Conservation (phyloP, 169 alveolate species). For the Besnoitia besnoiti region DNA sequence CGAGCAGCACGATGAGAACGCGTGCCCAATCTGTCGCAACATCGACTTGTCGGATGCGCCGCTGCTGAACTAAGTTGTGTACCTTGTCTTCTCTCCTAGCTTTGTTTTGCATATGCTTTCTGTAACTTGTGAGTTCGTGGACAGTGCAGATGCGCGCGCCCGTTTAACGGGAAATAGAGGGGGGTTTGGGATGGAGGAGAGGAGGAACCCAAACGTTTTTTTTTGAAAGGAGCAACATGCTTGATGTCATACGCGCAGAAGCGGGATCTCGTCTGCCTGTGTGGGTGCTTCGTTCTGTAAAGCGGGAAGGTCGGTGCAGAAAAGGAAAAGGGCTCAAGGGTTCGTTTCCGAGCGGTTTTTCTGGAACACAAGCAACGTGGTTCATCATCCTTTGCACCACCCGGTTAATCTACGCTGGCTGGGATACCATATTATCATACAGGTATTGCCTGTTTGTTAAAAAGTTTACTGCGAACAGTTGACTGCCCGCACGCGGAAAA, state of each 20-base stretch:
- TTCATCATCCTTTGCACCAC: no score
- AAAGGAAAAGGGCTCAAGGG: background rate
- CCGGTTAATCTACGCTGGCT: no score
- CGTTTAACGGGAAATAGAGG: no score
- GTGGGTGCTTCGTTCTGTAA: background rate
- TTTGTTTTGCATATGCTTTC: background rate
- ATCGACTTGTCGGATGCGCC: slow-evolving; percentile 81
- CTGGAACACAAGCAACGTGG: background rate
- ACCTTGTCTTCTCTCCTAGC: background rate
- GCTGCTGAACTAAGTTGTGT: slow-evolving; percentile 68
- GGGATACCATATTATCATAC: no score
- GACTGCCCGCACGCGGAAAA: background rate
- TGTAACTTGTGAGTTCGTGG: background rate
- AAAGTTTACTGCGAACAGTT: background rate
- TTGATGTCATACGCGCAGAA: background rate
- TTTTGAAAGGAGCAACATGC: background rate
- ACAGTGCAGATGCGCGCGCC: background rate
- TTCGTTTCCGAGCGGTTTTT: background rate
- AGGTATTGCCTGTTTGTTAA: background rate
- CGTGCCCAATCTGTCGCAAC: slow-evolving; percentile 76
- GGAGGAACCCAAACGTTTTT: background rate
- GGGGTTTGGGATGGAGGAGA: background rate
- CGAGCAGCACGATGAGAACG: slow-evolving; percentile 79
- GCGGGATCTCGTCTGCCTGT: background rate
- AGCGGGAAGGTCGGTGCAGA: background rate